These are phyloP conservation scores for Rhodotorula sp. DNA, from an alignment of 1,284 basidiomycete genomes.

Conservation along the genomic window DNA sequence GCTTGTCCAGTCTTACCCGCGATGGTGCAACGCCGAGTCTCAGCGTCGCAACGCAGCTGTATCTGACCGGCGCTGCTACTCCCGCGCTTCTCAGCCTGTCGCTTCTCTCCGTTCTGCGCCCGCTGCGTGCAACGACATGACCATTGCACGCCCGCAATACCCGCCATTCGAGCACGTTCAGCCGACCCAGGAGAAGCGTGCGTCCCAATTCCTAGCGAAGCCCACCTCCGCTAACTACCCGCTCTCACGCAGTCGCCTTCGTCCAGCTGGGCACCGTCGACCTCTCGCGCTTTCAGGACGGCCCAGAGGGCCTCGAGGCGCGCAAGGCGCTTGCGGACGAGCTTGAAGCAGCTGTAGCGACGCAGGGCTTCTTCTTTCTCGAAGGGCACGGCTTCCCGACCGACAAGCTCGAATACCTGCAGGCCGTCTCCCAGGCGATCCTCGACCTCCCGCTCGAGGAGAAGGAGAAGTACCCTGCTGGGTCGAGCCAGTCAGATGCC, in stretches of 20 bases:
- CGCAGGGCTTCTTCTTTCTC: constrained; percentile 34
- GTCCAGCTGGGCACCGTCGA: constrained; percentile 21
- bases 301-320: constrained; percentile 7
- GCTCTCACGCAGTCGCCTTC: constrained; percentile 4
- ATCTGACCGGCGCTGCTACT: background rate
- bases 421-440: constrained; percentile 24
- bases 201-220: background rate
- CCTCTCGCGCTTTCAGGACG: constrained; percentile 9
- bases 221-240: background rate
- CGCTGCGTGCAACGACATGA: background rate
- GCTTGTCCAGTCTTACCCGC: too few relatives aligned
- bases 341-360: constrained; percentile 15
- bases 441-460: constrained; percentile 25
- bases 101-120: background rate
- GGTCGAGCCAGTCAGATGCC: constrained; percentile 5
- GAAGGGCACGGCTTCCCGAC: constrained; percentile 24
- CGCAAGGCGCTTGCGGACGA: constrained; percentile 11
- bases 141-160: constrained; percentile 6
- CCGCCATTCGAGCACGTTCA: constrained; percentile 20
- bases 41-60: too few relatives aligned
- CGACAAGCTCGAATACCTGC: constrained; percentile 25
- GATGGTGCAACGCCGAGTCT: too few relatives aligned
- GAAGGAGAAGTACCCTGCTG: constrained; percentile 21
- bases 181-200: constrained; percentile 16
- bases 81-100: background rate